Evolutionary conservation across 306 rosid species (phyloP), one percentile per base, ranked within the genome.

Genomic region (Fagus sylvatica): DNA sequence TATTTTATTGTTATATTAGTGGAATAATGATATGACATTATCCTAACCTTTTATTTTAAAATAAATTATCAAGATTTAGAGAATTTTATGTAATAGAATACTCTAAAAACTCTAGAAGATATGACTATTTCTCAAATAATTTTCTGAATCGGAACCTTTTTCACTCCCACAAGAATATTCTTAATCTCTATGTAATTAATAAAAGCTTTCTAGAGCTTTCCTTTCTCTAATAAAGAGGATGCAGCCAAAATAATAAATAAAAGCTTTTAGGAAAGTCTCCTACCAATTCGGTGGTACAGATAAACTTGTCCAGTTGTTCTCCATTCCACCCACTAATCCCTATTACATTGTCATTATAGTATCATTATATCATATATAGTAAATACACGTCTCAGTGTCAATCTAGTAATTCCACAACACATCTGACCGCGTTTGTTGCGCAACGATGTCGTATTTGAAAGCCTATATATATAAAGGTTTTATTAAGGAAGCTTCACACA

Each of bases 401-500:
- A 36, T 64, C n/a, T 16, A 6, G 69, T 36, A 34, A 36, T 64
- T 64, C 36, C 11, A 0, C 15, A 0, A 7, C 12, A 1, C 39
- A 36, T 62, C 9, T 7, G 69, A 22, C 9, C 0, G 1, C 10
- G 6, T 6, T 55, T n/a, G 28, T 22, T 3, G 0, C 5, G 19
- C 30, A 56, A 56, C 33, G 32, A 22, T 10, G 51, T 10, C 51
- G 51, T 46, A 46, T 46, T 10, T 46, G 28, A 22, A 22, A 22
- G 28, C 28, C 28, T 22, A 22, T 43, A 43, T 43, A 43, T 43
- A 43, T 42, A 43, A 43, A 9, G 48, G 49, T 8, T 43, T 22
- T 22, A 22, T 22, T 15, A n/a, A 11, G 28, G 34, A 48, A 70
- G 76, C 67, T 75, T 49, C 68, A 51, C 61, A n/a, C 73, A 40